Evolutionary conservation across 1,284 basidiomycete genomes (phyloP).

Genomic region (Leccinum pachyderme): DNA sequence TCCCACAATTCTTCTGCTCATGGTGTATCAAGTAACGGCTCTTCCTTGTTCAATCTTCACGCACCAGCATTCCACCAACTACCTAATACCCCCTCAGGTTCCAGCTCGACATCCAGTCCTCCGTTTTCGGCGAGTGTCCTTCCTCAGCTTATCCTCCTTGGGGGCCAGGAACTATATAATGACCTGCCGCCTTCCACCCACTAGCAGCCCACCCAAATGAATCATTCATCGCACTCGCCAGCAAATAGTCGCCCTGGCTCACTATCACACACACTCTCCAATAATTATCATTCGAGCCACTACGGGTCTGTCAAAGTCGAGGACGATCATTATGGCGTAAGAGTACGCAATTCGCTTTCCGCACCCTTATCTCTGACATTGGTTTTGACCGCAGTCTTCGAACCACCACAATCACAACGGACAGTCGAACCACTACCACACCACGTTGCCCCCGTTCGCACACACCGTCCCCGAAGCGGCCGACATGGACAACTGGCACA

Average conservation of each 20-base stretch:
- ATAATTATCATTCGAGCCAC: slow-evolving; percentile 35
- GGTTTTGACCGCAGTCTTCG: slow-evolving; percentile 21
- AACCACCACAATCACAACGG: slow-evolving; percentile 39
- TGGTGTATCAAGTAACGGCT: slow-evolving; percentile 32
- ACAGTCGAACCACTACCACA: slow-evolving; percentile 35
- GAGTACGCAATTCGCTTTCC: slow-evolving; percentile 24
- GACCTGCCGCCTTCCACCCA: slow-evolving; percentile 33
- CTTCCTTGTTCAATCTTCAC: slow-evolving; percentile 50
- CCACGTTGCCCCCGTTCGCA: slow-evolving; percentile 46
- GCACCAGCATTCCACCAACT: slow-evolving; percentile 53
- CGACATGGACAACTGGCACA: slow-evolving; percentile 57
- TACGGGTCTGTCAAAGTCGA: slow-evolving; percentile 59
- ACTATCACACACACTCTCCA: slow-evolving; percentile 33
- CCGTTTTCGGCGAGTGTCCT: slow-evolving; percentile 78
- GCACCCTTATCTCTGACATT: background rate
- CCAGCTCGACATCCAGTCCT: slow-evolving; percentile 70
- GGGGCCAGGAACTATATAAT: slow-evolving; percentile 46
- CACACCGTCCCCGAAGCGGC: slow-evolving; percentile 38
- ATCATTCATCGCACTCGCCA: slow-evolving; percentile 46
- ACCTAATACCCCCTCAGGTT: slow-evolving; percentile 67
- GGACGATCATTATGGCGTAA: slow-evolving; percentile 60
- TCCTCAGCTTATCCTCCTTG: slow-evolving; percentile 33
- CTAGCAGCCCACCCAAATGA: slow-evolving; percentile 63
- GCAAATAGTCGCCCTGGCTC: slow-evolving; percentile 42
- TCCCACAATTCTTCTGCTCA: slow-evolving; percentile 36